Evolutionary conservation across 805 yeast genomes (phyloP).

Genomic region (Monosporozyma siamensis): DNA sequence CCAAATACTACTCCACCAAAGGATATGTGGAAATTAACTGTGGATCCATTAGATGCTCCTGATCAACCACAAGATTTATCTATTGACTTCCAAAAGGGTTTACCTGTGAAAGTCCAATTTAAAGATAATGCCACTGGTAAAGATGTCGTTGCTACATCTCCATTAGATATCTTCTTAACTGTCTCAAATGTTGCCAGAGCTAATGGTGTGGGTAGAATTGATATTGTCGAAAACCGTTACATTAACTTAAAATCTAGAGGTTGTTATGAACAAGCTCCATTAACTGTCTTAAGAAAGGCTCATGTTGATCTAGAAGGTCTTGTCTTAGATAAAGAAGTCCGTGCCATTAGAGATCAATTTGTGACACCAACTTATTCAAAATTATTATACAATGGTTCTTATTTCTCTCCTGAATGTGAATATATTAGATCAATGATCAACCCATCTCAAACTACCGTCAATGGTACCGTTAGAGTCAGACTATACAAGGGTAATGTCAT

Average conservation of each 20-base stretch:
- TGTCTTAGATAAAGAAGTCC: constrained; percentile 93
- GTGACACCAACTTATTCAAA: constrained; percentile 89
- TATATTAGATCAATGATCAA: constrained; percentile 86
- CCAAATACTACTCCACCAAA: constrained; percentile 98
- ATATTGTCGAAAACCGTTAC: constrained; percentile 97
- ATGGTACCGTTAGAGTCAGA: constrained; percentile 91
- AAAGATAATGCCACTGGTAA: constrained; percentile 46
- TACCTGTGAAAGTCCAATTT: constrained; percentile 73
- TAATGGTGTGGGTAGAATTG: constrained; percentile 99
- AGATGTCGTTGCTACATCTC: constrained; percentile 67
- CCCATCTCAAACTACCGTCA: constrained; percentile 91
- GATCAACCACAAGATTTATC: constrained; percentile 82
- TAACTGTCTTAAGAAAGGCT: constrained; percentile 84
- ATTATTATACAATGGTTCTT: constrained; percentile 91
- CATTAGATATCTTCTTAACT: constrained; percentile 84
- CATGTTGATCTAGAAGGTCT: constrained; percentile 97
- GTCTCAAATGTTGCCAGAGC: constrained; percentile 96
- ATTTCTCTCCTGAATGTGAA: constrained; percentile 97
- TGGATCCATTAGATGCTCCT: constrained; percentile 94
- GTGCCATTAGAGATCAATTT: constrained; percentile 91
- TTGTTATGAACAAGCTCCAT: constrained; percentile 98
- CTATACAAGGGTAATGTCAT: constrained; percentile 83
- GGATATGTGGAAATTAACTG: constrained; percentile 99
- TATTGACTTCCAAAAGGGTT: constrained; percentile 74
- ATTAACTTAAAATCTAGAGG: constrained; percentile 99